phyloP scores from a whole-genome alignment of 257 asterid genomes.

The Solanum acaule region DNA sequence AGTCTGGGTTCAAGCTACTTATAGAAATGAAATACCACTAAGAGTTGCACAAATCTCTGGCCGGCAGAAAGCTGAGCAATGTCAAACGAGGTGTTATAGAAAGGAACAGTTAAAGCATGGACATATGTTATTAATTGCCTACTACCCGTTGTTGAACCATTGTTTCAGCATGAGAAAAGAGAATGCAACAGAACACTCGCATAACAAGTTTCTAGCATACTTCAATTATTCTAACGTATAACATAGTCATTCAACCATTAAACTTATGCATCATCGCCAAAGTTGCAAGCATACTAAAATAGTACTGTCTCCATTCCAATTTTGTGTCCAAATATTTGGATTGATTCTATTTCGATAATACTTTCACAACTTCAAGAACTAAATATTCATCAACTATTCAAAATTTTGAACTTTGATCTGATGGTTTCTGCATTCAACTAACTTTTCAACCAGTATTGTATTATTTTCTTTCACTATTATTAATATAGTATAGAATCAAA shows the following conservation, averaged over 20 bases:
- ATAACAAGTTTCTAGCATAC: background rate
- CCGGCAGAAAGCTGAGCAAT: background rate
- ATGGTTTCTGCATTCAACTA: background rate
- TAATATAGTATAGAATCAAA: background rate
- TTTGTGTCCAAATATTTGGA: background rate
- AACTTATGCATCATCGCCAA: background rate
- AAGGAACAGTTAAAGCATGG: background rate
- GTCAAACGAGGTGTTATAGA: background rate
- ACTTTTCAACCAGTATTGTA: background rate
- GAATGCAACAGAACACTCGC: background rate
- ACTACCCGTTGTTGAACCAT: background rate
- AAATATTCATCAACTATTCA: background rate
- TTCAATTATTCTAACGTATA: background rate
- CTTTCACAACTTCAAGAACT: background rate
- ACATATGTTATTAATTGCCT: background rate
- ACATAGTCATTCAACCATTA: background rate
- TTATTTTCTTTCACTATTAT: background rate
- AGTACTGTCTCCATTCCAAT: background rate
- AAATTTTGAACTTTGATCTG: background rate
- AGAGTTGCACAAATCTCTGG: too few species aligned
- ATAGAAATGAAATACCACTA: too few species aligned
- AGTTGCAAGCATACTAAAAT: too few species aligned
- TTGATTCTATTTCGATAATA: background rate
- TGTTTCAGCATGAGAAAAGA: background rate
- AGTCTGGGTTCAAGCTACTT: too few species aligned